phyloP scores from a whole-genome alignment of 306 rosid species.

The Rosa chinensis region DNA sequence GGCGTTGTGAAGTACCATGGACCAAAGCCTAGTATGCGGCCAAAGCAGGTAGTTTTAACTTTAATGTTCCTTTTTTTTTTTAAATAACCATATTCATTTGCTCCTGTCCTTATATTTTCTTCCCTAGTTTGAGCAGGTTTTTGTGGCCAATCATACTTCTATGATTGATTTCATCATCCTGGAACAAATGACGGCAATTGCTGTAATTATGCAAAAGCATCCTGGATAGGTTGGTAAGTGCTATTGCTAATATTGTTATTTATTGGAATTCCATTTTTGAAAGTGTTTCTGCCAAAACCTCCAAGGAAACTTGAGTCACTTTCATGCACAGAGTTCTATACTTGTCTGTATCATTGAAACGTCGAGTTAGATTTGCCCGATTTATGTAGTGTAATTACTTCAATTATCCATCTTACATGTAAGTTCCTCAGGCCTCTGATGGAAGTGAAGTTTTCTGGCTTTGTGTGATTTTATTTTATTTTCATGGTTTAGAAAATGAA shows the following conservation, averaged over 20 bases:
- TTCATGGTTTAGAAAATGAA: background rate
- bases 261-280: background rate
- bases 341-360: background rate
- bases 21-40: slow-evolving; percentile 87
- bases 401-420: background rate
- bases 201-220: slow-evolving; percentile 98
- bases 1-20: slow-evolving; percentile 98
- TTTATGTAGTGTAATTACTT: background rate
- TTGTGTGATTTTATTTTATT: background rate
- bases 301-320: background rate
- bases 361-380: background rate
- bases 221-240: slow-evolving; percentile 98
- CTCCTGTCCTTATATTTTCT: slow-evolving; percentile 17
- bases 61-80: background rate
- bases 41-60: slow-evolving; percentile 64
- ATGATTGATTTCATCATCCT: slow-evolving; percentile 96
- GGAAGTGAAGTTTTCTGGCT: background rate
- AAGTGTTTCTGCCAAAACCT: slow-evolving; percentile 6
- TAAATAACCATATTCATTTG: slow-evolving; percentile 16
- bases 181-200: slow-evolving; percentile 98
- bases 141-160: slow-evolving; percentile 94
- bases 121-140: slow-evolving; percentile 59
- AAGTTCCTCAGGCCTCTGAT: background rate
- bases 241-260: background rate
- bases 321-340: background rate